A percentile compares a stretch with the other conserved stretches of the same genome.
Evolutionary conservation across 2,329 filamentous ascomycete genomes (phyloP).

Genomic region (Clonostachys byssicola): DNA sequence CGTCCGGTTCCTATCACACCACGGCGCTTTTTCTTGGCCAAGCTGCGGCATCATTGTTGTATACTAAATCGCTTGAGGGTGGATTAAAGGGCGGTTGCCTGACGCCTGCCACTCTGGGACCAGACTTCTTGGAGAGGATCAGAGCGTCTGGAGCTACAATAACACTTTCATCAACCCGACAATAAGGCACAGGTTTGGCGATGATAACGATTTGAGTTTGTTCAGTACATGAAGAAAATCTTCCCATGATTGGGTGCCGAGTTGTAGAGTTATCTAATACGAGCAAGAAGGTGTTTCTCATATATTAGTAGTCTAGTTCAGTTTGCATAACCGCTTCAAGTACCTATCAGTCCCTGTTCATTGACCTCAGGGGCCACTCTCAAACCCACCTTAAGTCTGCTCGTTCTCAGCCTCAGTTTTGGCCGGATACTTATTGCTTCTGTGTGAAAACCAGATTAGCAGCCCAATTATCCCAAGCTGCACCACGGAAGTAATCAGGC

Average conservation of each 20-base stretch:
- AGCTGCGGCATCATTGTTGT: background rate
- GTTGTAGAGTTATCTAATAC: too few relatives aligned
- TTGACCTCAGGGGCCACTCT: too few relatives aligned
- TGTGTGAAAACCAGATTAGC: conserved; percentile 7
- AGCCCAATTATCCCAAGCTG: conserved; percentile 19
- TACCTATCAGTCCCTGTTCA: too few relatives aligned
- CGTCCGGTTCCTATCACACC: background rate
- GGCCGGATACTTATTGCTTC: too few relatives aligned
- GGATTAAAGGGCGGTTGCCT: background rate
- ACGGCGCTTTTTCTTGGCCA: background rate
- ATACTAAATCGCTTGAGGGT: background rate
- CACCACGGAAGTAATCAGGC: conserved; percentile 21
- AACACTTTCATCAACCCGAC: background rate
- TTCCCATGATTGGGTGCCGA: too few relatives aligned
- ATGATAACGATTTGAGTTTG: too few relatives aligned
- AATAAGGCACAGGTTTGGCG: background rate
- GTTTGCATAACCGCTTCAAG: too few relatives aligned
- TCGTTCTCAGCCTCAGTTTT: too few relatives aligned
- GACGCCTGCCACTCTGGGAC: background rate
- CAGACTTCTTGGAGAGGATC: background rate
- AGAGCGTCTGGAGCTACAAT: background rate
- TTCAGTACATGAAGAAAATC: too few relatives aligned
- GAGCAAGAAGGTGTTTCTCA: too few relatives aligned
- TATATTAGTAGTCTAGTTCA: too few relatives aligned
- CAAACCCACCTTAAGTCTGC: too few relatives aligned